Base-by-base conservation (phyloP, 192 early-diverging fungal genomes). In the Pilaira anomala region DNA sequence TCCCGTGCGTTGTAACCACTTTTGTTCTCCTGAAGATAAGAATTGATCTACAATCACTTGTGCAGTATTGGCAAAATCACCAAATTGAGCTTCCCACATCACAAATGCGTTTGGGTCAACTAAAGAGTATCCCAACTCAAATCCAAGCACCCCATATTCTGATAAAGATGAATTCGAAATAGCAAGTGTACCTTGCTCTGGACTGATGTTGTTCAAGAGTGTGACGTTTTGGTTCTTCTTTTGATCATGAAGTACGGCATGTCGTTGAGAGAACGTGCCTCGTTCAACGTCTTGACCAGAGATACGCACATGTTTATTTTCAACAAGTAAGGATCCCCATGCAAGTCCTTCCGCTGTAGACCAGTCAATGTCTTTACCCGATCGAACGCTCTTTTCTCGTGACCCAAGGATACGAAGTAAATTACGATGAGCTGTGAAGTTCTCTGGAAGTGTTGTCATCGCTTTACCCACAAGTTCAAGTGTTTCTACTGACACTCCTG, bases 231-330 rank as follows among this genome's bases (percentile, higher is more conserved):
- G 74, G 73, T 96, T 92, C 62, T 78, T 90, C 73, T 88, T 82
- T 74, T 98, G 96, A 76, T 98, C 92, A 83, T 97, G 90, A 68
- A 98, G 80, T 30, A 98, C 86, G 8, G 96, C 89, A 73, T 98
- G 96, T 53, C 96, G 92, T 71, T 98, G 96, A 50, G 96, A 98
- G 80, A 98, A 98, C n/a, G 96, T 98, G 50, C 96, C 96, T 74
- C 96, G 91, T 81, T 98, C 96, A 57, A 92, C 90, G 83, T 98
- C 96, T 83, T 98, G 96, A 48, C 96, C 96, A 52, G 89, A 88
- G 42, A 98, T 79, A 60, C 94, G 87, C 50, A 95, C 88, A 68
- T 96, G 94, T 71, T 91, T 90, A 63, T 91, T 90, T 71, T 97
- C 95, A 13, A 91, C 70, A 52, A 98, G 83, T 56, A 98, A 85